Evolutionary conservation across 2,329 filamentous ascomycete genomes (phyloP).

Genomic region (Trichocomaceae sp.): DNA sequence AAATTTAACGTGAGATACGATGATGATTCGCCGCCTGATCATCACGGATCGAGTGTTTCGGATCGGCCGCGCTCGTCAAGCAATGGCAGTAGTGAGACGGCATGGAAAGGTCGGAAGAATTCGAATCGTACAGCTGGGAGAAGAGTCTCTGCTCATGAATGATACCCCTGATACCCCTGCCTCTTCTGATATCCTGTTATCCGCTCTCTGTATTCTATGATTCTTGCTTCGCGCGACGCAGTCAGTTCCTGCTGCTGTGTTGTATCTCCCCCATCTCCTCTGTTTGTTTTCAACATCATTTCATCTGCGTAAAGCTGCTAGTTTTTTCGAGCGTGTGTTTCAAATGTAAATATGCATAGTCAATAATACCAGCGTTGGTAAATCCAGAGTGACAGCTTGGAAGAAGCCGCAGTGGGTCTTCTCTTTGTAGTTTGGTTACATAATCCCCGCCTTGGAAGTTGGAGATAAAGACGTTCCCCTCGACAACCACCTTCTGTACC

Average conservation of each 20-base stretch:
- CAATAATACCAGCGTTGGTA: neutral
- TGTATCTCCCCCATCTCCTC: too few relatives aligned
- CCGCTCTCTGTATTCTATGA: neutral
- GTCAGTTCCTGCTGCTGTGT: neutral
- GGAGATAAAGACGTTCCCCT: neutral
- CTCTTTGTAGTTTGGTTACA: neutral
- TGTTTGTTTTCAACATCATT: neutral
- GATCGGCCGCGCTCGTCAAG: conserved; percentile 18
- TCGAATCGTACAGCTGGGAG: conserved; percentile 13
- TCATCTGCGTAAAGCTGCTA: neutral
- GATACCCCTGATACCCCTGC: neutral
- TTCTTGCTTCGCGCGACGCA: neutral
- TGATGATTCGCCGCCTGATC: conserved; percentile 21
- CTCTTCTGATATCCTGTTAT: too few relatives aligned
- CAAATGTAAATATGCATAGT: neutral
- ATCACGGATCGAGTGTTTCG: conserved; percentile 20
- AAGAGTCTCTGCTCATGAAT: conserved; percentile 4
- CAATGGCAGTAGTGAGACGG: conserved; percentile 14
- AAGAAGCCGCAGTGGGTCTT: neutral
- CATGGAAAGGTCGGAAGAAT: conserved; percentile 16
- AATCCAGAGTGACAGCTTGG: neutral
- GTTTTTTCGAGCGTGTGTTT: neutral
- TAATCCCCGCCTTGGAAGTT: neutral
- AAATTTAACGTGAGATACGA: conserved; percentile 25
- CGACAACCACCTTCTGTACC: neutral